These are phyloP conservation scores for Colletotrichum sp. DNA, from an alignment of 2,329 filamentous ascomycete species.

Conservation along the genomic window DNA sequence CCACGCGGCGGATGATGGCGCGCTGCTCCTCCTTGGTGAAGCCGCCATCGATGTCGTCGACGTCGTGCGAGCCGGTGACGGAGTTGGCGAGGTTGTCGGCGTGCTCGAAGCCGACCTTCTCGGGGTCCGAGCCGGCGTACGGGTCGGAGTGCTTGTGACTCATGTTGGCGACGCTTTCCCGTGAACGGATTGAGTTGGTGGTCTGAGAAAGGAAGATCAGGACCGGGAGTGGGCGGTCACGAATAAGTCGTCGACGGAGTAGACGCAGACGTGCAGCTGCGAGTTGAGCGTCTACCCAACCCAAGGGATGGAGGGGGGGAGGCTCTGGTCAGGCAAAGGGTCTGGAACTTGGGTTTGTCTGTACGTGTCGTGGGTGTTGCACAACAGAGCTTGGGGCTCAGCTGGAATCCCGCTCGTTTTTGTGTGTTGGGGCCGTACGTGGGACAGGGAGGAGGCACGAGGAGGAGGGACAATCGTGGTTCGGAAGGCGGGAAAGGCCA, in stretches of 20 bases:
- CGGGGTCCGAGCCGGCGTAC: slow-evolving; percentile 18
- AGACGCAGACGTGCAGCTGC: neutral
- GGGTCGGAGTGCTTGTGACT: slow-evolving; percentile 5
- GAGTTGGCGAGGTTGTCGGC: slow-evolving; percentile 10
- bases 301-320: neutral
- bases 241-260: neutral
- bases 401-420: neutral
- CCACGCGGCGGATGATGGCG: slow-evolving; percentile 72
- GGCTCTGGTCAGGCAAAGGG: neutral
- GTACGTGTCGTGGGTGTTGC: neutral
- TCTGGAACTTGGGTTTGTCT: neutral
- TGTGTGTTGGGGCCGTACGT: neutral
- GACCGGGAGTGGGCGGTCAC: neutral
- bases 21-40: slow-evolving; percentile 68
- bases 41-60: slow-evolving; percentile 37
- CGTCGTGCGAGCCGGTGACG: neutral
- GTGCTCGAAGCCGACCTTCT: slow-evolving; percentile 22
- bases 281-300: neutral
- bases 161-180: neutral
- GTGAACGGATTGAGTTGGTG: neutral
- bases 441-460: neutral
- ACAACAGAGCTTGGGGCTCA: neutral
- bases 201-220: neutral
- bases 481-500: neutral
- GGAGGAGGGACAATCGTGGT: neutral